Percentiles rank a stretch among this genome's conserved stretches.
phyloP scores from a whole-genome alignment of 139 green algal genomes.

The Pedinophyceae sp. region DNA sequence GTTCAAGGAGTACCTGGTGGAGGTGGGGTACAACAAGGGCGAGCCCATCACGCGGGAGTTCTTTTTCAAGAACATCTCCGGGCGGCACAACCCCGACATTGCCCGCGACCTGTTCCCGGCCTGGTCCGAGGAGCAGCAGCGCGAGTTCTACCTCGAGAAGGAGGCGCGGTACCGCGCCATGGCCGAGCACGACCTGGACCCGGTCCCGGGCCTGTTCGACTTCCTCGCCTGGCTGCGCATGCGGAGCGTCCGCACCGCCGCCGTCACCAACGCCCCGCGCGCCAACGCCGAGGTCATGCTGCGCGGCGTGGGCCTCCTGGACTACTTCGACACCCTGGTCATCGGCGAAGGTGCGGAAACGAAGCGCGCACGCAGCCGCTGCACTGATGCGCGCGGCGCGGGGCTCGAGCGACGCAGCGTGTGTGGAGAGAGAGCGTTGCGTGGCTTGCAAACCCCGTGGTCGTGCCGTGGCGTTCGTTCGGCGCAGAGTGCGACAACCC shows the following conservation, averaged over 20 bases:
- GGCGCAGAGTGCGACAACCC: no score
- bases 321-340: conserved; percentile 34
- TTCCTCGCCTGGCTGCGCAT: conserved; percentile 36
- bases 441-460: no score
- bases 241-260: conserved; percentile 26
- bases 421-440: no score
- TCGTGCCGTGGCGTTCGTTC: no score
- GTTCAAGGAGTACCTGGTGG: conserved; percentile 36
- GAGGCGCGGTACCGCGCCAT: conserved; percentile 38
- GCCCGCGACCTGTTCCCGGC: conserved; percentile 48
- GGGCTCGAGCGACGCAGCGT: no score
- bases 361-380: no score
- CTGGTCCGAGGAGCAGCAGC: conserved; percentile 23
- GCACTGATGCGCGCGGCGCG: no score
- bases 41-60: conserved; percentile 41
- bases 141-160: conserved; percentile 42
- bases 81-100: conserved; percentile 49
- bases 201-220: conserved; percentile 33
- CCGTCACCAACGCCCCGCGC: conserved; percentile 63
- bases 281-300: conserved; percentile 65
- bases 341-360: no score
- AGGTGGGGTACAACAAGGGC: conserved; percentile 34
- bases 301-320: conserved; percentile 27
- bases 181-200: conserved; percentile 12
- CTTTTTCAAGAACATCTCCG: conserved; percentile 31